Percentiles rank a stretch among this genome's conserved stretches.
Conservation (phyloP, 1,139 yeast species). For the Yamadazyma sp. region DNA sequence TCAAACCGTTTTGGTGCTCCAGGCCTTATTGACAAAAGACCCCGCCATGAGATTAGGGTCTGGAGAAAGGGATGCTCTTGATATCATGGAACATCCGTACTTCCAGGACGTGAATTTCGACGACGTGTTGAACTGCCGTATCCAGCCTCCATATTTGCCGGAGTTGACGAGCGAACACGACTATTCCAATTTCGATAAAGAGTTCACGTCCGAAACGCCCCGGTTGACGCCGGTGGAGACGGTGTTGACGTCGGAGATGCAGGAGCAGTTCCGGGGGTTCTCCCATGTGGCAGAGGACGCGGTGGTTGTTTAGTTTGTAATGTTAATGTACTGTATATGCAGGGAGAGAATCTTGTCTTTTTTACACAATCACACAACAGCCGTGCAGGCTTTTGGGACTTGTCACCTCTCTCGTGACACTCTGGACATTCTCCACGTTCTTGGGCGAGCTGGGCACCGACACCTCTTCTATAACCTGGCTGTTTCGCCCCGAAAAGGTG, state of each 20-base stretch:
- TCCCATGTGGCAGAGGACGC: slow-evolving; percentile 80
- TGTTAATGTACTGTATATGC: not conserved
- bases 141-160: slow-evolving; percentile 83
- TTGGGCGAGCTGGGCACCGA: not conserved
- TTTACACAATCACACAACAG: slow-evolving; percentile 4
- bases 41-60: slow-evolving; percentile 83
- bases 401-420: slow-evolving; percentile 1
- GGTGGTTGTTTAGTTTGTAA: slow-evolving; percentile 29
- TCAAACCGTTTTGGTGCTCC: slow-evolving; percentile 91
- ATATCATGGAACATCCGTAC: slow-evolving; percentile 93
- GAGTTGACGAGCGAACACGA: slow-evolving; percentile 85
- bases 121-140: slow-evolving; percentile 70
- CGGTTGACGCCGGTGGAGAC: slow-evolving; percentile 93
- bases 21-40: slow-evolving; percentile 86
- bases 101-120: slow-evolving; percentile 89
- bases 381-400: slow-evolving; percentile 1
- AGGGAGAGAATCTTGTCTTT: too few species aligned
- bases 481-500: not conserved
- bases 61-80: slow-evolving; percentile 84
- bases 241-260: slow-evolving; percentile 81
- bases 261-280: slow-evolving; percentile 96
- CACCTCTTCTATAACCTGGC: too few species aligned
- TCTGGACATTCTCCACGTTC: not conserved
- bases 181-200: slow-evolving; percentile 90
- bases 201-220: slow-evolving; percentile 93